Evolutionary conservation across 2,329 filamentous ascomycete species (phyloP).

Genomic region (Periconia sp.): DNA sequence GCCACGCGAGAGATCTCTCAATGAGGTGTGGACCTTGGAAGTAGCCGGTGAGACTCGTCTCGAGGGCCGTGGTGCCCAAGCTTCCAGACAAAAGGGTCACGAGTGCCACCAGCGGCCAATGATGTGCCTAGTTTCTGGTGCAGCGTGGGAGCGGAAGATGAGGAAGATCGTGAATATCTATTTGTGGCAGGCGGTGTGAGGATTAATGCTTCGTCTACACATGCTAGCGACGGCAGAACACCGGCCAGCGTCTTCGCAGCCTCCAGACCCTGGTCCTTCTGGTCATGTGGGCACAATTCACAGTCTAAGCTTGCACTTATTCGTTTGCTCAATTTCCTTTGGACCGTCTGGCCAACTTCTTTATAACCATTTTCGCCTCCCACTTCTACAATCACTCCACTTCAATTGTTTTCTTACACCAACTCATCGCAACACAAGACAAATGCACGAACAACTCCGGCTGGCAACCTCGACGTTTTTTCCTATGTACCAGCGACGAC

Average conservation of each 20-base stretch:
- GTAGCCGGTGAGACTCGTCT: not conserved
- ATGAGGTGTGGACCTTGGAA: not conserved
- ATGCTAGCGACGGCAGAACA: conserved; percentile 9
- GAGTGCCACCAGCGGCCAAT: not conserved
- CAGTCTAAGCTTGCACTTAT: too few relatives aligned
- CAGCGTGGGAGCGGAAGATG: not conserved
- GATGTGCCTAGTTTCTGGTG: not conserved
- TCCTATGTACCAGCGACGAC: conserved; percentile 24
- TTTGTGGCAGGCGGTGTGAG: conserved; percentile 29
- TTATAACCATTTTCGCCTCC: not conserved
- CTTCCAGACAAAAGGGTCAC: not conserved
- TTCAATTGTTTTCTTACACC: not conserved
- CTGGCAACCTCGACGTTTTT: conserved; percentile 8
- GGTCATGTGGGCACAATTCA: conserved; percentile 12
- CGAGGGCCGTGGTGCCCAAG: not conserved
- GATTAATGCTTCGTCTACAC: not conserved
- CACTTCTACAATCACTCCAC: not conserved
- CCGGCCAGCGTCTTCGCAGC: not conserved
- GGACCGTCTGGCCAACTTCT: not conserved
- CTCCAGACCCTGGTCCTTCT: not conserved
- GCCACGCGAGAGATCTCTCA: too few relatives aligned
- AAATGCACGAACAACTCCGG: not conserved
- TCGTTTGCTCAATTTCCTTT: not conserved
- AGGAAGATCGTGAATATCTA: conserved; percentile 2
- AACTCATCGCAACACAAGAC: not conserved